A percentile compares a stretch with the other conserved stretches of the same genome.
These are phyloP conservation scores for Chlamydomonas incerta DNA, from an alignment of 139 green algal species.

Conservation along the genomic window DNA sequence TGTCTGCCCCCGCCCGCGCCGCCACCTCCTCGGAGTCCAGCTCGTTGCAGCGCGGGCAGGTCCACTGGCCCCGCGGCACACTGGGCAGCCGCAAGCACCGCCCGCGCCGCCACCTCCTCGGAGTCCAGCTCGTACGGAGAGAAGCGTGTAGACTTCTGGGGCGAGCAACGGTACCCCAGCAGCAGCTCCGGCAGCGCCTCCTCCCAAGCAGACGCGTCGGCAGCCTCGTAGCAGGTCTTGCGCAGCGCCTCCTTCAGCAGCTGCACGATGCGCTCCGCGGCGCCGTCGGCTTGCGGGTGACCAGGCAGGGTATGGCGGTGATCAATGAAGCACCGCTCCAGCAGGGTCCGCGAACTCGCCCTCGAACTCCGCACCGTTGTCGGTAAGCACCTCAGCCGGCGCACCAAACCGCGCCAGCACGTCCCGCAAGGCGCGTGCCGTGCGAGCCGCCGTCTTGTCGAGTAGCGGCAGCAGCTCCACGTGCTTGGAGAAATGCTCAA, in stretches of 20 bases:
- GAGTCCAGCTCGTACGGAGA: slow-evolving; percentile 46
- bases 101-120: too few relatives aligned
- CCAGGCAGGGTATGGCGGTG: slow-evolving; percentile 40
- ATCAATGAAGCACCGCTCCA: slow-evolving; percentile 35
- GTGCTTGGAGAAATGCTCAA: slow-evolving; percentile 49
- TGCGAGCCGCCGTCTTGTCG: neutral
- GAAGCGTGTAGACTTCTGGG: slow-evolving; percentile 17
- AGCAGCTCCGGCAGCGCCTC: slow-evolving; percentile 35
- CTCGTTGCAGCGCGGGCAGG: slow-evolving; percentile 55
- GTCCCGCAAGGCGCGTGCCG: neutral
- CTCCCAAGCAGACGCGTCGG: slow-evolving; percentile 9
- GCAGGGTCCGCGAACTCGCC: slow-evolving; percentile 48
- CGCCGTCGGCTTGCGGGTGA: slow-evolving; percentile 51
- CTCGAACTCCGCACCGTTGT: slow-evolving; percentile 46
- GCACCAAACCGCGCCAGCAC: slow-evolving; percentile 29
- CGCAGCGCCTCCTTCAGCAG: slow-evolving; percentile 41
- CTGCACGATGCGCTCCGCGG: slow-evolving; percentile 43
- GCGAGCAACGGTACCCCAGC: slow-evolving; percentile 51
- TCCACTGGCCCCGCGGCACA: slow-evolving; percentile 74
- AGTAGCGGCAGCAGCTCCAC: slow-evolving; percentile 25
- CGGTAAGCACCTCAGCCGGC: slow-evolving; percentile 49
- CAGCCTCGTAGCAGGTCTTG: slow-evolving; percentile 17
- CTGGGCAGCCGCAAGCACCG: slow-evolving; percentile 65
- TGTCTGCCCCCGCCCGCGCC: too few relatives aligned
- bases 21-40: too few relatives aligned